Base-by-base conservation (phyloP, 1,284 basidiomycete species). In the Sporisorium iseilematis-ciliati region DNA sequence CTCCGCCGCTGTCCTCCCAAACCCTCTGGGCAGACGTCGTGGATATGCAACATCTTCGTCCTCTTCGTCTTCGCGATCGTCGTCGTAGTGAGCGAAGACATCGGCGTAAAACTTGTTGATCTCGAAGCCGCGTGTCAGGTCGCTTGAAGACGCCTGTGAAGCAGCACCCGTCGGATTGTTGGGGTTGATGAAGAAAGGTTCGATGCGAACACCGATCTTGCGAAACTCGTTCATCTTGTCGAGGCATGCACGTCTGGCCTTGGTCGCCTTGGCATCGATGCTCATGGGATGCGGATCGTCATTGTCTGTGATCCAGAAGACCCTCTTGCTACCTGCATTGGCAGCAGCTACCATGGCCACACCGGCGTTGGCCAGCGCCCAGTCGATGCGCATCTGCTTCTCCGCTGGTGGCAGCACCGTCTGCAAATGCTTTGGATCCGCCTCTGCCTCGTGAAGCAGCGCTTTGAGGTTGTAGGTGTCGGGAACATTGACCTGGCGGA, bases 281-380 rank as follows among this genome's bases (percentile, higher is more conserved):
- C 38, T 52, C 46, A 73, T 68, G 5, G 77, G 70, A 58, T 78
- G 74, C 14, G 91, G 91, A 58, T 90, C 86, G 81, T 97, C 96
- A 72, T 95, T 91, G 83, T 98, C 92, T 0, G 96, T 98, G 52
- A 99, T 92, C 54, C 95, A 88, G 82, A 98, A 97, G 1, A 98
- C 89, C 10, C 95, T 91, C 82, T 96, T 95, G 35, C 91, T 91
- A 0, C 94, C 93, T 0, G 91, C 92, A 79, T 93, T 94, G 5
- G 90, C 92, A 58, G 89, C 93, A 16, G 93, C 94, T 73, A 40
- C 33, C 46, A 58, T 62, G 26, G 61, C 64, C 55, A 46, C 45
- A 62, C 70, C 49, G 53, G 42, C 87, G 88, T 59, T 87, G 82
- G 60, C 90, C 54, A 11, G 92, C 90, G 56, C 92, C 91, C 81